These are phyloP conservation scores for Erigeron philadelphicus DNA, from an alignment of 140 eudicot species.

Conservation along the genomic window DNA sequence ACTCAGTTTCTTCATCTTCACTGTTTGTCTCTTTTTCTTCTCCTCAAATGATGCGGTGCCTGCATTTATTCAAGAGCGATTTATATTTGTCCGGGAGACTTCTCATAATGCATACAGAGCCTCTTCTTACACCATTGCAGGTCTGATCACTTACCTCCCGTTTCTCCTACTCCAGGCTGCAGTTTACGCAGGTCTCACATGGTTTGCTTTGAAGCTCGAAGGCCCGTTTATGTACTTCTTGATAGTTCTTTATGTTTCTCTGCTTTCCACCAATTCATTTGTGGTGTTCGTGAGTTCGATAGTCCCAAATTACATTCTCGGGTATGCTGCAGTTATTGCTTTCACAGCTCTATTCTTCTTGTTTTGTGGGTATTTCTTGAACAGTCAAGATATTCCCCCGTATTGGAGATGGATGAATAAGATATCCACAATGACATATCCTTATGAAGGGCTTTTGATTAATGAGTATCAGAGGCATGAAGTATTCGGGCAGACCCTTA, in stretches of 20 bases:
- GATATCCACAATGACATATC: slow-evolving; percentile 67
- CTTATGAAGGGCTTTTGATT: slow-evolving; percentile 72
- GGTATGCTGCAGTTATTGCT: slow-evolving; percentile 77
- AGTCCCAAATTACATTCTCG: slow-evolving; percentile 74
- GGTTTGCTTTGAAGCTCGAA: slow-evolving; percentile 56
- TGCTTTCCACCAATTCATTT: slow-evolving; percentile 74
- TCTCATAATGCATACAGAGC: slow-evolving; percentile 75
- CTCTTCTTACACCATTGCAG: slow-evolving; percentile 71
- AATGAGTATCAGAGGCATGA: slow-evolving; percentile 50
- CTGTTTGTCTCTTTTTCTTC: slow-evolving; percentile 69
- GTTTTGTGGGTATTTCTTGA: slow-evolving; percentile 75
- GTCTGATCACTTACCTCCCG: slow-evolving; percentile 64
- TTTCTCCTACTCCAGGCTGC: slow-evolving; percentile 63
- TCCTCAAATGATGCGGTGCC: slow-evolving; percentile 87
- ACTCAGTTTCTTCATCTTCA: slow-evolving; percentile 75
- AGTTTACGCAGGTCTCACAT: slow-evolving; percentile 53
- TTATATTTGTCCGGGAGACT: slow-evolving; percentile 67
- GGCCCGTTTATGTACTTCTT: slow-evolving; percentile 61
- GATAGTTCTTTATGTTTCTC: slow-evolving; percentile 49
- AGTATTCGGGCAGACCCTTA: slow-evolving; percentile 35
- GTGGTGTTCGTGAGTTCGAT: slow-evolving; percentile 76
- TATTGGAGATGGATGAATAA: slow-evolving; percentile 76
- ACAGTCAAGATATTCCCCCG: slow-evolving; percentile 47
- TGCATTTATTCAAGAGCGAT: slow-evolving; percentile 83
- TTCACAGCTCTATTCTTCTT: slow-evolving; percentile 75